Evolutionary conservation across 495 filamentous ascomycete species (phyloP), one percentile per base, ranked within the genome.

Genomic region (Podospora didyma): DNA sequence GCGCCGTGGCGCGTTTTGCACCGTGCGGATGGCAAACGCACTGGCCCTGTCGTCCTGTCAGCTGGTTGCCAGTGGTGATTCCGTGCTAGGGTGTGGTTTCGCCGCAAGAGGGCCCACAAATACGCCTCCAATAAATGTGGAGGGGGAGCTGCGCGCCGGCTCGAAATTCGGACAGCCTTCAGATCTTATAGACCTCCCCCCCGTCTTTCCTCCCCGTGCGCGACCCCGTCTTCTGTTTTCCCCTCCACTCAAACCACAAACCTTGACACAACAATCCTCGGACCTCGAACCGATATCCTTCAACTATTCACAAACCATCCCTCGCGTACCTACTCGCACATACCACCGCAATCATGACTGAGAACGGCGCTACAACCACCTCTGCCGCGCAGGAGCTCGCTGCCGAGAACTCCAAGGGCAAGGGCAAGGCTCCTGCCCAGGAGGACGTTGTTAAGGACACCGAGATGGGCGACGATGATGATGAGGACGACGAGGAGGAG

Each of bases 391-490:
- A 61, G 51, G 54, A 61, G 50, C 54, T 54, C 58, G n/a, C 58
- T 37, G 65, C 60, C 53, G 61, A 53, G 56, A 62, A 62, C 20
- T 61, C 65, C 56, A 68, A 73, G 44, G 45, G 54, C 57, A 75
- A 79, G 59, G 68, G 72, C 57, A 78, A 79, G 67, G 77, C 79
- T 63, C 87, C 85, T 26, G 53, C 62, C 46, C 66, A 67, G 11
- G 63, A 77, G 64, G 61, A 72, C 48, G 64, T 63, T 22, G 52
- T 52, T 20, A 75, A 81, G 54, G 87, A 90, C 45, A 67, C 80
- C 66, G 80, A 77, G 72, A 86, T 87, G 82, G 84, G 79, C 24
- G 86, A 90, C 54, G 87, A 87, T 31, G 82, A 82, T 1, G 83
- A 87, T 37, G 82, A 84, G 47, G 82, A 81, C 5, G 79, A 79